phyloP scores from a whole-genome alignment of 805 yeast genomes.

The Yamadazyma endophytica region DNA sequence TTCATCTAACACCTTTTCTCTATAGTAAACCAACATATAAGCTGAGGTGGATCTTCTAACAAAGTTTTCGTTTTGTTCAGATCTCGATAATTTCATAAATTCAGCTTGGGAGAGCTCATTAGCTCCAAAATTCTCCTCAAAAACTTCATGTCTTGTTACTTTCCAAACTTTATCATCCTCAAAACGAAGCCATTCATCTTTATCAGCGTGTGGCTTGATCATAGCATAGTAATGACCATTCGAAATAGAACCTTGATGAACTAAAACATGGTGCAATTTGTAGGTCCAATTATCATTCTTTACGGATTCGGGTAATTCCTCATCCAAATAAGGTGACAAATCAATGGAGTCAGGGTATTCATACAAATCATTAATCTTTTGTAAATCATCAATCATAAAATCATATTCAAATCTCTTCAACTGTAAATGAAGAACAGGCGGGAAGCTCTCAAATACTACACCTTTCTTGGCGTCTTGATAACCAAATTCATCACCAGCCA shows the following conservation, averaged over 20 bases:
- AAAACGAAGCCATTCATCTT: conserved; percentile 76
- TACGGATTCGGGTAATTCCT: conserved; percentile 37
- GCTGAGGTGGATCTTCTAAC: conserved; percentile 88
- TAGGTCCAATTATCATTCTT: conserved; percentile 67
- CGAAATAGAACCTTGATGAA: conserved; percentile 93
- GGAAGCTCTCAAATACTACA: conserved; percentile 84
- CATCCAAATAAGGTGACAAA: conserved; percentile 72
- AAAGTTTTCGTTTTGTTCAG: conserved; percentile 57
- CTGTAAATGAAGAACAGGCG: conserved; percentile 90
- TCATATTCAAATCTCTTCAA: conserved; percentile 93
- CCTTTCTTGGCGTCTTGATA: conserved; percentile 96
- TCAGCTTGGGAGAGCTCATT: conserved; percentile 50
- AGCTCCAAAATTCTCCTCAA: conserved; percentile 90
- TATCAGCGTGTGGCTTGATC: conserved; percentile 71
- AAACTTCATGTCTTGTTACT: conserved; percentile 79
- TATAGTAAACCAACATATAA: conserved; percentile 91
- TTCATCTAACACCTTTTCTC: conserved; percentile 53
- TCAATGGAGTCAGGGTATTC: conserved; percentile 86
- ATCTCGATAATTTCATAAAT: conserved; percentile 48
- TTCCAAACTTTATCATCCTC: conserved; percentile 94
- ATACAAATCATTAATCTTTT: conserved; percentile 87
- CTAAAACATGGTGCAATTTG: conserved; percentile 87
- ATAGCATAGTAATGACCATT: conserved; percentile 96
- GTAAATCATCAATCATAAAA: conserved; percentile 80
- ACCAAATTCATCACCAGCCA: conserved; percentile 79